These are phyloP conservation scores for Xylaria telfairii DNA, from an alignment of 495 filamentous ascomycete species.

Conservation along the genomic window DNA sequence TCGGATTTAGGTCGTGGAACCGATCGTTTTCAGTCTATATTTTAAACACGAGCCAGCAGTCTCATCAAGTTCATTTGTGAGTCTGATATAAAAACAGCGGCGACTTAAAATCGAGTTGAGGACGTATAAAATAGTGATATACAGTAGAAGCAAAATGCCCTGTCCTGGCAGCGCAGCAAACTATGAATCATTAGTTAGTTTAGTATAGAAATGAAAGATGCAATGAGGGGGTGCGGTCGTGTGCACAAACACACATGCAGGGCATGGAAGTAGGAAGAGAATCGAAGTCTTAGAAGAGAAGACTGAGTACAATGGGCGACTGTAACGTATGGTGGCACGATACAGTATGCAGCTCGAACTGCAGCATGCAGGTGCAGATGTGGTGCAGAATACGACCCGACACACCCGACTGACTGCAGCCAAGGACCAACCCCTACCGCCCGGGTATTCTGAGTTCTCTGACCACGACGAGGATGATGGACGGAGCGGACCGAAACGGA, in stretches of 20 bases:
- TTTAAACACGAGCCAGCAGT: slow-evolving; percentile 13
- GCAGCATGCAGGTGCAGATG: slow-evolving; percentile 10
- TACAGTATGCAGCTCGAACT: slow-evolving; percentile 10
- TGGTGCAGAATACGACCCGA: slow-evolving; percentile 21
- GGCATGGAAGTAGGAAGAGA: neutral
- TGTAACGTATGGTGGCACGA: slow-evolving; percentile 8
- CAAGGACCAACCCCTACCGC: slow-evolving; percentile 7
- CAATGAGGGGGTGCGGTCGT: neutral
- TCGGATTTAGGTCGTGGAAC: slow-evolving; percentile 16
- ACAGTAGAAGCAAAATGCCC: slow-evolving; percentile 14
- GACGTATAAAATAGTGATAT: neutral
- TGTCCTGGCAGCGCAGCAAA: slow-evolving; percentile 18
- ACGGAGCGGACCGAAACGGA: slow-evolving; percentile 11
- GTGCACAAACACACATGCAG: slow-evolving; percentile 19
- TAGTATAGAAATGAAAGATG: neutral
- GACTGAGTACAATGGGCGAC: neutral
- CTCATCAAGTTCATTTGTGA: neutral
- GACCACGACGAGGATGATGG: neutral
- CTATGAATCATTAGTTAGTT: slow-evolving; percentile 22
- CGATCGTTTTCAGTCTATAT: slow-evolving; percentile 2
- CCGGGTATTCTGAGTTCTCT: slow-evolving; percentile 15
- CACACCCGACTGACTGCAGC: slow-evolving; percentile 1
- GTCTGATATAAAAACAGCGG: neutral
- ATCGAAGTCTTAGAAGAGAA: slow-evolving; percentile 1
- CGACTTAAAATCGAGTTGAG: neutral